These are phyloP conservation scores for Trametes cinnabarina DNA, from an alignment of 768 basidiomycete genomes.

Conservation along the genomic window DNA sequence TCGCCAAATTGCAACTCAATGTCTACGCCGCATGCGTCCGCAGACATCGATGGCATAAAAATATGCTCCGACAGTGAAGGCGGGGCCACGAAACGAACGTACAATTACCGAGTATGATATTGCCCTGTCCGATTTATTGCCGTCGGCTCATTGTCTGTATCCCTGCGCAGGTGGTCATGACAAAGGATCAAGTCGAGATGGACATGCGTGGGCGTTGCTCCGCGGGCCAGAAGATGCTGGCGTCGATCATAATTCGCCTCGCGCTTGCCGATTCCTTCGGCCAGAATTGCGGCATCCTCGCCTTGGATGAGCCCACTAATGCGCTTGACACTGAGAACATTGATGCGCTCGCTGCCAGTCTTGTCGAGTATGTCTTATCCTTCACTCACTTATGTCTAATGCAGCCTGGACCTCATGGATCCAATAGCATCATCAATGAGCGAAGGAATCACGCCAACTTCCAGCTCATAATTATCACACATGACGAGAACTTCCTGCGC, in stretches of 20 bases:
- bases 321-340: slow-evolving; percentile 96
- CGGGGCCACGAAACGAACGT: slow-evolving; percentile 84
- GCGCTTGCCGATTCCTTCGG: slow-evolving; percentile 97
- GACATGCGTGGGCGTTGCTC: slow-evolving; percentile 99
- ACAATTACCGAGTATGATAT: slow-evolving; percentile 86
- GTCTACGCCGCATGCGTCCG: background rate
- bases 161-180: slow-evolving; percentile 88
- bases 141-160: slow-evolving; percentile 5
- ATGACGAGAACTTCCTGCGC: slow-evolving; percentile 92
- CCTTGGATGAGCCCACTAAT: slow-evolving; percentile 97
- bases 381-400: background rate
- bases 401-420: background rate
- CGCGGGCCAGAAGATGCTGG: slow-evolving; percentile 98
- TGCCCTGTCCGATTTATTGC: background rate
- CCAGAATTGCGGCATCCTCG: slow-evolving; percentile 96
- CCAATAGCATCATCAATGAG: slow-evolving; percentile 84
- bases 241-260: slow-evolving; percentile 95
- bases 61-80: slow-evolving; percentile 94
- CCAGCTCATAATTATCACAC: slow-evolving; percentile 95
- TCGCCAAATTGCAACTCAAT: slow-evolving; percentile 6
- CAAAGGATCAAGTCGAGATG: slow-evolving; percentile 98
- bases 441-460: slow-evolving; percentile 87
- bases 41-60: slow-evolving; percentile 97
- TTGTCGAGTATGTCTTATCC: slow-evolving; percentile 73
- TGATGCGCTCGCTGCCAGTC: slow-evolving; percentile 85